Evolutionary conservation across 2,329 filamentous ascomycete genomes (phyloP).

Genomic region (Monilinia vaccinii-corymbosi): DNA sequence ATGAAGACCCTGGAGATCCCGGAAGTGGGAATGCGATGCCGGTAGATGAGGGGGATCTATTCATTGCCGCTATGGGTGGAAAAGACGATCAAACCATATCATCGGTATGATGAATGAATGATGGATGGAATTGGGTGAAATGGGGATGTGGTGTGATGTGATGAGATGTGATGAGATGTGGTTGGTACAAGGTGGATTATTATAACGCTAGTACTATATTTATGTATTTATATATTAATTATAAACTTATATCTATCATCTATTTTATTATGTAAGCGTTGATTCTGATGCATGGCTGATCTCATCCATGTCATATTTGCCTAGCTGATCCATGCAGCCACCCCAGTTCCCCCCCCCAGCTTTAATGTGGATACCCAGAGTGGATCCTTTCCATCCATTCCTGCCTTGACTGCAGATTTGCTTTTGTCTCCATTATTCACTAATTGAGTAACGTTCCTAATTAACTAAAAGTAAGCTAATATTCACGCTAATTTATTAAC

Average conservation of each 20-base stretch:
- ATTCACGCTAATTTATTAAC: background rate
- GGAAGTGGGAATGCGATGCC: conserved; percentile 44
- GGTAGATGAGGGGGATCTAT: conserved; percentile 21
- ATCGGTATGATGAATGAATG: background rate
- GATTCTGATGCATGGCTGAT: no score
- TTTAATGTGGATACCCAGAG: background rate
- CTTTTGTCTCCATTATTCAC: conserved; percentile 9
- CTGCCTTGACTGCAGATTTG: conserved; percentile 1
- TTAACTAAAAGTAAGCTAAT: background rate
- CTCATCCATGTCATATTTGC: background rate
- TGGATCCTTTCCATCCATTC: background rate
- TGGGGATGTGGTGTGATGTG: background rate
- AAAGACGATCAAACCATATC: background rate
- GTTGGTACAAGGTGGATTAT: no score
- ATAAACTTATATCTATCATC: no score
- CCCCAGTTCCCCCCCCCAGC: background rate
- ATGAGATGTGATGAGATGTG: no score
- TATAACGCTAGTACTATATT: no score
- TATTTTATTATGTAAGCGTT: no score
- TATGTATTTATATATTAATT: no score
- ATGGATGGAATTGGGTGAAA: background rate
- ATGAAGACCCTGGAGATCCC: conserved; percentile 54
- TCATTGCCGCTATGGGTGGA: conserved; percentile 13
- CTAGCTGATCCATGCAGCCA: background rate
- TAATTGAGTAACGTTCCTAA: background rate